Evolutionary conservation across 352 stramenopile genomes (phyloP).

Genomic region (Pythium aristosporum): DNA sequence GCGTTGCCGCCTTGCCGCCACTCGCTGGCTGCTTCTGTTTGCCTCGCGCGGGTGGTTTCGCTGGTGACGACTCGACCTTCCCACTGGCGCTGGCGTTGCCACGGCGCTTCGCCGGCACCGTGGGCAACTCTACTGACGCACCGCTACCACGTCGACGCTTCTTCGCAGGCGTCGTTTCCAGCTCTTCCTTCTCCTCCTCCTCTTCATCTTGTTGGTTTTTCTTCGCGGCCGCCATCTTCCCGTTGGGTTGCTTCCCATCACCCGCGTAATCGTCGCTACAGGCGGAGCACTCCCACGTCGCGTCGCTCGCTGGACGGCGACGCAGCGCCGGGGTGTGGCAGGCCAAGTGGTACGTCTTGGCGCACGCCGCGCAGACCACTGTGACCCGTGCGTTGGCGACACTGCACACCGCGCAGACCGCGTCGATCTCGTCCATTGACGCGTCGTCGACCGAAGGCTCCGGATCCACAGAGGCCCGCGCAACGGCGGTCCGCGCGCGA

Average conservation of each 20-base stretch:
- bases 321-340: conserved; percentile 55
- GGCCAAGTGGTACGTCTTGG: conserved; percentile 45
- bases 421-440: conserved; percentile 15
- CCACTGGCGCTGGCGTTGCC: background rate
- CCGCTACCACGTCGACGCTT: conserved; percentile 3
- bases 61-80: background rate
- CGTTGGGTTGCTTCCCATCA: background rate
- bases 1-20: conserved; percentile 6
- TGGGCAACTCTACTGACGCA: background rate
- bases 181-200: background rate
- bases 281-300: conserved; percentile 41
- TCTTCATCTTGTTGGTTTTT: background rate
- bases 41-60: background rate
- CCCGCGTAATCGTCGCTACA: conserved; percentile 24
- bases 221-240: background rate
- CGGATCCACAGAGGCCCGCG: background rate
- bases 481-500: background rate
- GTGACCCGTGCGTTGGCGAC: conserved; percentile 41
- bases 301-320: conserved; percentile 37
- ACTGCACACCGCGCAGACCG: conserved; percentile 41
- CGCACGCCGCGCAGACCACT: conserved; percentile 44
- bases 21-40: background rate
- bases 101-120: background rate
- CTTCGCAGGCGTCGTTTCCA: background rate
- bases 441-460: conserved; percentile 11